Evolutionary conservation across 2,329 filamentous ascomycete species (phyloP).

Genomic region (Aspergillus intermedius): DNA sequence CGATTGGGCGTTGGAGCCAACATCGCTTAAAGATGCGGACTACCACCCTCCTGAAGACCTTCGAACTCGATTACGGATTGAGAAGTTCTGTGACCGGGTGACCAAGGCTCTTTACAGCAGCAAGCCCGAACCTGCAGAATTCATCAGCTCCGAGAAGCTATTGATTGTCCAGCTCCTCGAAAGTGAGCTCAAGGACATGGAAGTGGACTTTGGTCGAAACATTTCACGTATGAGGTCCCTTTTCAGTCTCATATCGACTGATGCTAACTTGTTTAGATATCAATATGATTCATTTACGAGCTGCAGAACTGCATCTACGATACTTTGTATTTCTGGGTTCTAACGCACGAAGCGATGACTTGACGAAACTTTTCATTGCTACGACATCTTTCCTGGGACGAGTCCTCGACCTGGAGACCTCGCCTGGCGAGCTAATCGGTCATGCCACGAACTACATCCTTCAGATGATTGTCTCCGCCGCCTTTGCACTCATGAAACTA

Average conservation of each 20-base stretch:
- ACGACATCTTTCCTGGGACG: conserved; percentile 41
- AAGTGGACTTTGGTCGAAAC: conserved; percentile 44
- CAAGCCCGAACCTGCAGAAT: conserved; percentile 47
- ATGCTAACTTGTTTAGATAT: conserved; percentile 24
- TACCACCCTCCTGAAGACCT: conserved; percentile 46
- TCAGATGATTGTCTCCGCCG: conserved; percentile 59
- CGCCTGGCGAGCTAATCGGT: conserved; percentile 42
- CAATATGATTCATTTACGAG: conserved; percentile 42
- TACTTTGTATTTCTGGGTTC: conserved; percentile 43
- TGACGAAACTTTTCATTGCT: conserved; percentile 38
- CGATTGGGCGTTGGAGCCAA: conserved; percentile 48
- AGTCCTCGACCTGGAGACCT: conserved; percentile 39
- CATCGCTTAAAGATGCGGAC: conserved; percentile 38
- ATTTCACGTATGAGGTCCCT: conserved; percentile 23
- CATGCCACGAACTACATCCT: conserved; percentile 57
- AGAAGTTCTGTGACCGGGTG: conserved; percentile 54
- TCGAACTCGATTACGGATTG: conserved; percentile 47
- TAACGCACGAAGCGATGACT: conserved; percentile 36
- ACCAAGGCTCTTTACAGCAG: conserved; percentile 52
- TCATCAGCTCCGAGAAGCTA: conserved; percentile 38
- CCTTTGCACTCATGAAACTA: conserved; percentile 58
- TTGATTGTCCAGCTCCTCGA: conserved; percentile 39
- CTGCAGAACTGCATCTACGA: conserved; percentile 39
- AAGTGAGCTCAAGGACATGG: conserved; percentile 42
- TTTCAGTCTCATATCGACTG: no score